phyloP scores from a whole-genome alignment of 441 rosid species.

The Geranium incanum region DNA sequence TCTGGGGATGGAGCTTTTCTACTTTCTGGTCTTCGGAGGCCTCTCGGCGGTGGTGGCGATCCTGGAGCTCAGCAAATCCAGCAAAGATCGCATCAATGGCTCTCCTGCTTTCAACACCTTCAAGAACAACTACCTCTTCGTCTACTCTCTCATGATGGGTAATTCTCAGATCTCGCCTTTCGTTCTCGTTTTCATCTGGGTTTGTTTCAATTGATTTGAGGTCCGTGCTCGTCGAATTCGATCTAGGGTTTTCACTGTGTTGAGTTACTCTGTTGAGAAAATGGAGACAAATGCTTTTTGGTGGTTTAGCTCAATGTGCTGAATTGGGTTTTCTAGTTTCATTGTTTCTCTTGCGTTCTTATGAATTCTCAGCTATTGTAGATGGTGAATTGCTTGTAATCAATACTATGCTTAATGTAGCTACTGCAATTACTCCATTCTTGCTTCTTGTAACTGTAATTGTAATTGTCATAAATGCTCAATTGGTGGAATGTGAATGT shows the following conservation, averaged over 20 bases:
- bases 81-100: constrained; percentile 57
- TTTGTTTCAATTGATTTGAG: background rate
- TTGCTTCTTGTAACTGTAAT: background rate
- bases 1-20: constrained; percentile 57
- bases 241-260: constrained; percentile 1
- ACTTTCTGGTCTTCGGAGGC: constrained; percentile 49
- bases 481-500: background rate
- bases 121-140: constrained; percentile 71
- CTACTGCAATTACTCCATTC: background rate
- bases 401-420: background rate
- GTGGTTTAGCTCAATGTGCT: background rate
- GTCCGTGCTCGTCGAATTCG: background rate
- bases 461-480: background rate
- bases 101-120: constrained; percentile 62
- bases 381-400: too few relatives aligned
- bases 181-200: background rate
- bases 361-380: background rate
- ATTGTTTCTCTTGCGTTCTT: background rate
- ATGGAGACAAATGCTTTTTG: background rate
- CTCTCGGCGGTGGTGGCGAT: constrained; percentile 47
- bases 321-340: background rate
- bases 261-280: background rate
- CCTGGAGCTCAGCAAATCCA: constrained; percentile 50
- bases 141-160: constrained; percentile 89
- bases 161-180: constrained; percentile 10